Conservation (phyloP, 345 rosid species). For the Sisymbrium irio region DNA sequence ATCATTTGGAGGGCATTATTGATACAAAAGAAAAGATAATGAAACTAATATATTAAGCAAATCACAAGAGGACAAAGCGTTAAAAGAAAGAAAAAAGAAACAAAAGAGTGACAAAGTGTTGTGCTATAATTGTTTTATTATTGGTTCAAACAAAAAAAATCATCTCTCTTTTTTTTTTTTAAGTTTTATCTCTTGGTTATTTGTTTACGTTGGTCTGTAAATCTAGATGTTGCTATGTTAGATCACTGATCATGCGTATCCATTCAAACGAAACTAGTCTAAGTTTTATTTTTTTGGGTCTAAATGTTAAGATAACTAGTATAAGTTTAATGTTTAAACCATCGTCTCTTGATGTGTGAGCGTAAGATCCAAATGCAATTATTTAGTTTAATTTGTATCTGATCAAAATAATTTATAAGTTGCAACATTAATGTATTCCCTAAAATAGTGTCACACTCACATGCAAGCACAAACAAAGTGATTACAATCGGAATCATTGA, state of each 20-base stretch:
- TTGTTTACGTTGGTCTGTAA: background rate
- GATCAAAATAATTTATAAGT: background rate
- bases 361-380: background rate
- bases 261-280: background rate
- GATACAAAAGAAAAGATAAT: slow-evolving; percentile 13
- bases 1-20: slow-evolving; percentile 14
- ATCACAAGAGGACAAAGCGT: slow-evolving; percentile 11
- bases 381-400: background rate
- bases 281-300: too few relatives aligned
- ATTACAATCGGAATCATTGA: too few relatives aligned
- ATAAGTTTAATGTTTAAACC: background rate
- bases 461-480: too few relatives aligned
- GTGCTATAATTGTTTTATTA: background rate
- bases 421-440: background rate
- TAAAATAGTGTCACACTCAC: too few relatives aligned
- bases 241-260: background rate
- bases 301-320: too few relatives aligned
- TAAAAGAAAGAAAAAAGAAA: background rate
- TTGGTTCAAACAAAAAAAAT: too few relatives aligned
- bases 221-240: background rate
- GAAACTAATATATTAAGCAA: slow-evolving; percentile 14
- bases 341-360: background rate
- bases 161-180: too few relatives aligned
- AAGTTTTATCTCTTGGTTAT: background rate
- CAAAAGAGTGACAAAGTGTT: background rate